phyloP scores from a whole-genome alignment of 768 basidiomycete genomes.

The Leccinum olivaceopallidum region DNA sequence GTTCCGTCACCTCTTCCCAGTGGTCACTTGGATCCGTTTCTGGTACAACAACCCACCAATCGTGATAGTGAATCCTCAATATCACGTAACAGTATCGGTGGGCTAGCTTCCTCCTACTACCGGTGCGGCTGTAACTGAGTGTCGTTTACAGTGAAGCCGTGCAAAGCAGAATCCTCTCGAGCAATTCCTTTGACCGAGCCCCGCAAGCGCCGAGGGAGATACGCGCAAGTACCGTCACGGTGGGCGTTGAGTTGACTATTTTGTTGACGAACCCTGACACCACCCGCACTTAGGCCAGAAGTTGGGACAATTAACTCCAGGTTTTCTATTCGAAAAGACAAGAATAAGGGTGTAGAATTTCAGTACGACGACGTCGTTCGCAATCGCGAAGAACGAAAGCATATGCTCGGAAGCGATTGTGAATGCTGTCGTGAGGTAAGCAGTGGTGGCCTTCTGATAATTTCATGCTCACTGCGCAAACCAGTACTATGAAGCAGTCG shows the following conservation, averaged over 20 bases:
- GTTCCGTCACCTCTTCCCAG: constrained; percentile 6
- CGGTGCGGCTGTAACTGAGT: background rate
- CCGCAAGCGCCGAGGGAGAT: constrained; percentile 61
- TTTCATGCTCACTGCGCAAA: background rate
- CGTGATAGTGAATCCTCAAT: background rate
- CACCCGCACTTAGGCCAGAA: constrained; percentile 18
- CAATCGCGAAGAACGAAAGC: constrained; percentile 57
- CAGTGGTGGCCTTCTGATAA: constrained; percentile 3
- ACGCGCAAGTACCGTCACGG: constrained; percentile 40
- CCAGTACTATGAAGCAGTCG: constrained; percentile 81
- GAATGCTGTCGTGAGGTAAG: constrained; percentile 78
- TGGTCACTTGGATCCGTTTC: constrained; percentile 14
- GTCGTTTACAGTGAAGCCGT: constrained; percentile 10
- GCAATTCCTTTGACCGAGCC: constrained; percentile 18
- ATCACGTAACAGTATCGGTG: constrained; percentile 11
- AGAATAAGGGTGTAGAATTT: constrained; percentile 64
- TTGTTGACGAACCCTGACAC: background rate
- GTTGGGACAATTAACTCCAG: constrained; percentile 57
- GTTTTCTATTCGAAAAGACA: constrained; percentile 64
- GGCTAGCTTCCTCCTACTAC: constrained; percentile 1
- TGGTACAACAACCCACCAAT: background rate
- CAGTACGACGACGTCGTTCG: constrained; percentile 81
- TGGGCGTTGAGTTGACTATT: constrained; percentile 23
- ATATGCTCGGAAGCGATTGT: constrained; percentile 76
- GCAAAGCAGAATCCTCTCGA: constrained; percentile 15